Base-by-base conservation (phyloP, 2,329 filamentous ascomycete genomes). In the Colletotrichum eremochloae region DNA sequence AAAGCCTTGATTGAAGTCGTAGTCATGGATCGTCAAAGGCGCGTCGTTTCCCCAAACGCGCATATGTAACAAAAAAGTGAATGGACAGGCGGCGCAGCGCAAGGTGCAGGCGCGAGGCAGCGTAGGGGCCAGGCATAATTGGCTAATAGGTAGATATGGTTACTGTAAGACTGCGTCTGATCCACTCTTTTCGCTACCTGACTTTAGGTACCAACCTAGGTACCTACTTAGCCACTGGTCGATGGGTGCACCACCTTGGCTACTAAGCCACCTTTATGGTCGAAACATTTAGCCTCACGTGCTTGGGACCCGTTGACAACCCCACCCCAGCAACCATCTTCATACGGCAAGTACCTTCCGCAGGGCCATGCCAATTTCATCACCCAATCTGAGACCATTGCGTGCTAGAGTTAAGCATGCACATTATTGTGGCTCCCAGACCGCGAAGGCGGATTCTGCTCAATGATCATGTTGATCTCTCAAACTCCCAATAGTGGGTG, bases 1-100 rank as follows among this genome's bases (percentile, higher is more conserved):
- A 70, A 57, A 65, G 36, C 38, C 57, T 57, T 24, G 56, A 62
- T 44, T 62, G 69, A 77, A 75, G 76, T 74, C 77, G 77, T 24
- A 24, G 24, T 76, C 50, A n/a, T 29, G 18, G 29, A 56, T 29
- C 40, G 52, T 15, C 36, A 31, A 61, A 38, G 40, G 60, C 55
- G 68, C 46, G 68, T 70, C 40, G 63, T 46, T 66, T 58, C 29
- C 40, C 40, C 53, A 57, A 70, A 63, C 53, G 31, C 68, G 68
- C 33, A 46, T 55, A 38, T 61, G 46, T 40, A 67, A 42, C 46
- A 67, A 42, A 60, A 46, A 69, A 46, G 63, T 53, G 57, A 46
- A 70, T 38, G 67, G 46, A 15, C 31, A 50, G 55, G 44, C 55
- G 55, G 63, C 67, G 46, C 55, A 60, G 55, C 62, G 56, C 62